phyloP scores from a whole-genome alignment of 2,329 filamentous ascomycete species.

The Gliomastix tumulicola region DNA sequence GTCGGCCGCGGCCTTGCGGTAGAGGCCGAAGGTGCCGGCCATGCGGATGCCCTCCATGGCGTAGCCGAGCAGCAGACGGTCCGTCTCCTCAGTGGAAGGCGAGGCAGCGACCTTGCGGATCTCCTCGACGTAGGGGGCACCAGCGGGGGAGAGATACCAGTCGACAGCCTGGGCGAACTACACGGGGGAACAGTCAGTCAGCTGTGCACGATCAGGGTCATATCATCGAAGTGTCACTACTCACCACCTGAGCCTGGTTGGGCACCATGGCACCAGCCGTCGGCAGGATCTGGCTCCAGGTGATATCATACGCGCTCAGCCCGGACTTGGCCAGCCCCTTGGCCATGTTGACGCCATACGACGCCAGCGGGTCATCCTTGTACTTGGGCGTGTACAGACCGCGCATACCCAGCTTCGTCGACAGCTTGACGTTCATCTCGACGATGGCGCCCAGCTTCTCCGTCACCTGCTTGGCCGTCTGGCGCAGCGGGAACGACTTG shows the following conservation, averaged over 20 bases:
- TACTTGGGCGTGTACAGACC: constrained; percentile 44
- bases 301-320: constrained; percentile 56
- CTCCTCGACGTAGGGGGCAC: constrained; percentile 48
- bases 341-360: constrained; percentile 60
- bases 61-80: constrained; percentile 61
- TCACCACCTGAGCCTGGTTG: constrained; percentile 61
- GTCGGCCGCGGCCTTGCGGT: constrained; percentile 43
- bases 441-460: constrained; percentile 54
- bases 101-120: constrained; percentile 53
- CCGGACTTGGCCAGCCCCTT: constrained; percentile 58
- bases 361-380: constrained; percentile 48
- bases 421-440: constrained; percentile 58
- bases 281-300: constrained; percentile 64
- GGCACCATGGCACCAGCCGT: constrained; percentile 61
- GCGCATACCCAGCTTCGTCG: constrained; percentile 25
- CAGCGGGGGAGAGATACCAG: constrained; percentile 58
- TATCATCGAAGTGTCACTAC: constrained; percentile 15
- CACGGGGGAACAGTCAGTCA: constrained; percentile 8
- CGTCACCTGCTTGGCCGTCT: constrained; percentile 49
- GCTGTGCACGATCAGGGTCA: not conserved
- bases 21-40: constrained; percentile 54
- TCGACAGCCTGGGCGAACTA: constrained; percentile 67
- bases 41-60: constrained; percentile 66
- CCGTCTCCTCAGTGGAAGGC: constrained; percentile 47
- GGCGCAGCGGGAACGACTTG: constrained; percentile 58